Percentiles rank a stretch among this genome's conserved stretches.
Conservation (phyloP, 345 rosid genomes). For the Passiflora organensis region DNA sequence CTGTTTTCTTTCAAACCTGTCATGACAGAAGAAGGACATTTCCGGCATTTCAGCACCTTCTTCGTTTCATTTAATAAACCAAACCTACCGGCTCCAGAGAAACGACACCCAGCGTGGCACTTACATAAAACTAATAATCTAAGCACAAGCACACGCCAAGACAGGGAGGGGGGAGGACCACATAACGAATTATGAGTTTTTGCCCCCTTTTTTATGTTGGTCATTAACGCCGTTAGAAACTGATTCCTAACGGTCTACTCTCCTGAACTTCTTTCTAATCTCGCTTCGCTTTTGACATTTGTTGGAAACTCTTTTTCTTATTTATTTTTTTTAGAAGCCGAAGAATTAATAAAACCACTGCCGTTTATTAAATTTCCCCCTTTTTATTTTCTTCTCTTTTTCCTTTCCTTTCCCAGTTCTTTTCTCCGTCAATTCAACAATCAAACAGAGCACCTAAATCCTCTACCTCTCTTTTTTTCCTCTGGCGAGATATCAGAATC, state of each 20-base stretch:
- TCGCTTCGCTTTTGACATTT: conserved; percentile 11
- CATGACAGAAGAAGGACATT: not conserved
- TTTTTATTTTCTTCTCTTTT: not conserved
- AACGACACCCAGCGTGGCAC: conserved; percentile 9
- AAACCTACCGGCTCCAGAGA: not conserved
- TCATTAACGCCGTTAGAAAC: conserved; percentile 26
- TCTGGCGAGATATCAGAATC: conserved; percentile 29
- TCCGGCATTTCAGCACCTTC: not conserved
- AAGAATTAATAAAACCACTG: no score
- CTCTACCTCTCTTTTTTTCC: conserved; percentile 11
- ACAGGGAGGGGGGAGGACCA: not conserved
- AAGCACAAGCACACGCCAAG: not conserved
- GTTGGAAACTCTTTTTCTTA: conserved; percentile 21
- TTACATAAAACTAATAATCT: not conserved
- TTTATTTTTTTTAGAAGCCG: not conserved
- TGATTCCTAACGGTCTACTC: conserved; percentile 16
- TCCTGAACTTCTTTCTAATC: not conserved
- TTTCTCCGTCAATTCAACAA: not conserved
- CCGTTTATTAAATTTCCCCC: not conserved
- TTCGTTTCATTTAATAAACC: not conserved
- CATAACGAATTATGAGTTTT: no score
- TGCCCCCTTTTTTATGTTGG: no score
- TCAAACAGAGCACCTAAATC: not conserved
- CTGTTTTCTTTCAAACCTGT: no score
- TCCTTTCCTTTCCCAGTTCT: conserved; percentile 10